Evolutionary conservation across 2,329 filamentous ascomycete genomes (phyloP), one percentile per base, ranked within the genome.

Genomic region (Venturia pyrina): DNA sequence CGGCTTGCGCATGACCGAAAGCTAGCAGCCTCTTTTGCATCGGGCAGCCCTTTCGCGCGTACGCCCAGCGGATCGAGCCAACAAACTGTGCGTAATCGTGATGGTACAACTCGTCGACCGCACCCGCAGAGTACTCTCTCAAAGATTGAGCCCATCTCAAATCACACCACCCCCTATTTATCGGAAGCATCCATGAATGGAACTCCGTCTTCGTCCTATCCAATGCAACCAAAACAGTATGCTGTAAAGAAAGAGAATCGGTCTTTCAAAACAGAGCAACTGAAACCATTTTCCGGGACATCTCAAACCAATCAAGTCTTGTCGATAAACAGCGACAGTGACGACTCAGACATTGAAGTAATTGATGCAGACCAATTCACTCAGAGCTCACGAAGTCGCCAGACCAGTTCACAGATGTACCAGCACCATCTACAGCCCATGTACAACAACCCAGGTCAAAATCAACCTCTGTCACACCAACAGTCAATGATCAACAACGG

Each of bases 321-420:
- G 40, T 48, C 60, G 15, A 44, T 64, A 28, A 21, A 53, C 24
- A 53, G 43, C 43, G 62, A 64, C 8, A 64, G 62, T 44, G 62
- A 64, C 17, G 32, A 21, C 46, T 64, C 62, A 28, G 62, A 64
- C 24, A 19, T 64, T n/a, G 62, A 64, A 24, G 62, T 48, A 1
- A 50, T 64, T 48, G 44, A 53, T 34, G 62, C 41, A 10, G 62
- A 28, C 24, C 41, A 64, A 10, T 64, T 64, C 46, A 21, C 46
- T 24, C 41, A 44, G 28, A 37, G 15, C 24, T 59, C 53, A 37
- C 46, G 41, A 8, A 44, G 41, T n/a, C 34, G 34, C 24, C 34
- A 44, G 24, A 56, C 60, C 21, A 62, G 44, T 34, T 17, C 53
- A 13, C 53, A 59, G n/a, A 62, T 44, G 34, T 34, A 62, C 37